A percentile compares a stretch with the other conserved stretches of the same genome.
phyloP scores from a whole-genome alignment of 176 grass and related monocot species.

The Luzula sylvatica region DNA sequence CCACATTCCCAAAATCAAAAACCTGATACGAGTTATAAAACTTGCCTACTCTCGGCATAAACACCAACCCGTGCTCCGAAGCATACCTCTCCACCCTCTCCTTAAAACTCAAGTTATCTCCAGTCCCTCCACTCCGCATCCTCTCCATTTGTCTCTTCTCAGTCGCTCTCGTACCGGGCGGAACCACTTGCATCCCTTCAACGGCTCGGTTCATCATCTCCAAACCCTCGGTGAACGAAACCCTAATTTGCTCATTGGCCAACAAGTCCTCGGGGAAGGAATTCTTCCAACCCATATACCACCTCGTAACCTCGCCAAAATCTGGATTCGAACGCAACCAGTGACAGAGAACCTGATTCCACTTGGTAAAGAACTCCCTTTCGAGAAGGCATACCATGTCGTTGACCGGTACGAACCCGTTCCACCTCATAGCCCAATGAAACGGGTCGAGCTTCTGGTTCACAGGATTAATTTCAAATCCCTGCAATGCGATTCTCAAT shows the following conservation, averaged over 20 bases:
- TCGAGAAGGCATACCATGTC: conserved; percentile 51
- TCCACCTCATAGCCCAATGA: conserved; percentile 56
- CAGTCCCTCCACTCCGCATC: conserved; percentile 43
- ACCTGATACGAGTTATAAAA: conserved; percentile 70
- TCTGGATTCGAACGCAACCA: conserved; percentile 35
- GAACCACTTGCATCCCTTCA: conserved; percentile 22
- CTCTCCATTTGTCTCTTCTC: conserved; percentile 73
- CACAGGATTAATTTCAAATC: conserved; percentile 35
- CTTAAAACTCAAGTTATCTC: conserved; percentile 78
- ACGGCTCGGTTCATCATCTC: conserved; percentile 30
- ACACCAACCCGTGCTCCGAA: conserved; percentile 58
- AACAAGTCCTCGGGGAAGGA: conserved; percentile 48
- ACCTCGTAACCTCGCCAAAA: conserved; percentile 24
- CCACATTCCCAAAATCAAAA: conserved; percentile 71
- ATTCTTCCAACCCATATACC: conserved; percentile 50
- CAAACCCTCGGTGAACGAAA: conserved; percentile 23
- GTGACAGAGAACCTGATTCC: conserved; percentile 33
- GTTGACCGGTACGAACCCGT: conserved; percentile 21
- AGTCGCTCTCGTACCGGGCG: conserved; percentile 24
- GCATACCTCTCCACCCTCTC: conserved; percentile 81
- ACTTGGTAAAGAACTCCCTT: conserved; percentile 52
- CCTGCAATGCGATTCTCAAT: conserved; percentile 25
- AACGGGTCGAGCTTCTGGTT: too few species aligned
- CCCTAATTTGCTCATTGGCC: conserved; percentile 26
- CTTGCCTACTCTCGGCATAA: conserved; percentile 79